Evolutionary conservation across 1,139 yeast species (phyloP), one percentile per base, ranked within the genome.

Genomic region (Protomyces lactucae-debilis): DNA sequence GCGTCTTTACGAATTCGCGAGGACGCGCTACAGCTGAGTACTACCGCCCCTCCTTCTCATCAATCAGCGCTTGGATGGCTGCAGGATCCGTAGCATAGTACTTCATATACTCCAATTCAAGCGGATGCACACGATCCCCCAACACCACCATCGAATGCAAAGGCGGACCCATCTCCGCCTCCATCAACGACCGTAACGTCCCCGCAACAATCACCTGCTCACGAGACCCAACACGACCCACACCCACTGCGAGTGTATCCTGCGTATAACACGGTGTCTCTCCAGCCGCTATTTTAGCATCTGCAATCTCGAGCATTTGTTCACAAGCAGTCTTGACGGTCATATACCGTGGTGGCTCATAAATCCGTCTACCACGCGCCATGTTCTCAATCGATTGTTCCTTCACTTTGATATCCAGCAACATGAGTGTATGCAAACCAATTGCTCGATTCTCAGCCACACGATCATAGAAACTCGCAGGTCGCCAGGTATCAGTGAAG

Each of bases 341-440:
- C 99, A 93, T 93, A 76, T 91, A 93, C 74, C 99, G 82, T 61
- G 99, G 99, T 54, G 98, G 98, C 74, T 93, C 99, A 74, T 89
- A 93, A 57, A 92, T 89, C 67, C 87, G 78, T 75, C 95, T 82
- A 1, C 98, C 99, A 68, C 96, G 83, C 59, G 96, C 96, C 87
- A 93, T 84, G 74, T 92, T 93, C 73, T 92, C 96, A 69, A 90
- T 82, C 73, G 95, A 89, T 76, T 93, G 99, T 75, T 93, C 99
- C 75, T 93, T 93, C 65, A 93, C 99, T 76, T 93, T 93, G 74
- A 93, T 93, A 74, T 93, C 99, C 64, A 93, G 80, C 67, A 93
- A 79, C 52, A 93, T 82, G 68, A 93, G 80, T 1, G 99, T 93
- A 74, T 93, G 99, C 71, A 93, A 80, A 2, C 99, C 99, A 60